Evolutionary conservation across 768 basidiomycete species (phyloP).

Genomic region (Leccinum disarticulatum): DNA sequence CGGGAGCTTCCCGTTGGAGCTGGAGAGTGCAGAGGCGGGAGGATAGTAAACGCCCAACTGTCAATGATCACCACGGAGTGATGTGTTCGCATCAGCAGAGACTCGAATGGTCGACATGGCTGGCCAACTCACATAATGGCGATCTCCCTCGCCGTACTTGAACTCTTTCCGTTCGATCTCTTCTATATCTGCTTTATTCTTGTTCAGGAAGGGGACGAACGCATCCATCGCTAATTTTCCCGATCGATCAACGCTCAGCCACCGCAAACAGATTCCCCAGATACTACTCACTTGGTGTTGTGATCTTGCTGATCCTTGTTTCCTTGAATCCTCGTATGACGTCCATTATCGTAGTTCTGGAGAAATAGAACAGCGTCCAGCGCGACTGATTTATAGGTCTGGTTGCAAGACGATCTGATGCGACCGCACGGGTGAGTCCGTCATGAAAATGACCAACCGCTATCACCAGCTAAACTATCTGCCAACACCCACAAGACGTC

Average conservation of each 20-base stretch:
- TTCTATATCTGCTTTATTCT: constrained; percentile 47
- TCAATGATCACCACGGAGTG: neutral
- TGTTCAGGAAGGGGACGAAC: constrained; percentile 51
- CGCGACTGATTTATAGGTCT: neutral
- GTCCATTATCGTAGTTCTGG: constrained; percentile 32
- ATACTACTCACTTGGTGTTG: constrained; percentile 34
- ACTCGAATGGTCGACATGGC: neutral
- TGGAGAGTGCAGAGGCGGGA: constrained; percentile 23
- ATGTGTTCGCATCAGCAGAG: neutral
- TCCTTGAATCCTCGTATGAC: constrained; percentile 32
- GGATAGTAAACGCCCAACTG: constrained; percentile 74
- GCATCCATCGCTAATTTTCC: constrained; percentile 41
- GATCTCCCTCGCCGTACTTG: constrained; percentile 46
- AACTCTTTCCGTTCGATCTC: constrained; percentile 53
- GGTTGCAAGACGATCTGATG: neutral
- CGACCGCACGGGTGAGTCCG: neutral
- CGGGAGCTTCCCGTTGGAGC: constrained; percentile 36
- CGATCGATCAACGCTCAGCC: constrained; percentile 4
- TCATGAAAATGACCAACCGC: neutral
- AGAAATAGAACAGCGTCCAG: neutral
- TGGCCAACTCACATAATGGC: constrained; percentile 37
- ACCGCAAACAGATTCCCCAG: neutral
- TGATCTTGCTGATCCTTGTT: constrained; percentile 31
- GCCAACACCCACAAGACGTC: too few relatives aligned
- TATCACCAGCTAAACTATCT: too few relatives aligned